Evolutionary conservation across 129 eudicot species (phyloP).

Genomic region (Glebionis coronaria): DNA sequence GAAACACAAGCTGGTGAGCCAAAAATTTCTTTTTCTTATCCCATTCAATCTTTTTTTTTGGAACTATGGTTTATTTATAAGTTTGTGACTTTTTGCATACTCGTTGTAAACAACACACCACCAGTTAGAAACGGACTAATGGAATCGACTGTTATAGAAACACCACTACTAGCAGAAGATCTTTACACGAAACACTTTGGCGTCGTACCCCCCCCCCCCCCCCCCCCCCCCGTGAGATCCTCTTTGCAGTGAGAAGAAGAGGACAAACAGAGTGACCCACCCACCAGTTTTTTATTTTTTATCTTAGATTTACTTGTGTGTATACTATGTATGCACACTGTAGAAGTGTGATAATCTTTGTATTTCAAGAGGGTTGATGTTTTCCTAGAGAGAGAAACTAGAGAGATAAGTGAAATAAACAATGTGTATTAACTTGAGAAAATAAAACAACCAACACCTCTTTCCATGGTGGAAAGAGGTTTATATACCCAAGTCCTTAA

Average conservation of each 20-base stretch:
- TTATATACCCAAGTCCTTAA: too few relatives aligned
- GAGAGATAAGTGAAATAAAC: too few relatives aligned
- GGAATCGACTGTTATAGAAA: constrained; percentile 24
- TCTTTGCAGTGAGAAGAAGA: constrained; percentile 33
- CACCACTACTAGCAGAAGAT: constrained; percentile 35
- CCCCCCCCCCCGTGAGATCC: constrained; percentile 26
- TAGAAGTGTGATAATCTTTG: too few relatives aligned
- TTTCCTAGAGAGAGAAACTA: too few relatives aligned
- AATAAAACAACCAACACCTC: too few relatives aligned
- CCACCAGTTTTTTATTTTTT: too few relatives aligned
- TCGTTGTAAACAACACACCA: constrained; percentile 44
- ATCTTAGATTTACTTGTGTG: too few relatives aligned
- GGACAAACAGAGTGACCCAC: constrained; percentile 26
- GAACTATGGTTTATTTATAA: constrained; percentile 2
- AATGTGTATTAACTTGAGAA: too few relatives aligned
- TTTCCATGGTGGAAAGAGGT: too few relatives aligned
- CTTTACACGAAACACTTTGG: constrained; percentile 27
- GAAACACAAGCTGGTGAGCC: constrained; percentile 34
- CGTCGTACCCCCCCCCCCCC: too few relatives aligned
- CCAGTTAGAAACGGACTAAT: constrained; percentile 21
- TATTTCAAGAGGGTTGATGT: too few relatives aligned
- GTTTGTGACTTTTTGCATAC: neutral
- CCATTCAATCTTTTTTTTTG: neutral
- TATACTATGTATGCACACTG: too few relatives aligned
- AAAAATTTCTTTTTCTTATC: neutral